Evolutionary conservation across 805 yeast genomes (phyloP).

Genomic region (Starmerella bacillaris): DNA sequence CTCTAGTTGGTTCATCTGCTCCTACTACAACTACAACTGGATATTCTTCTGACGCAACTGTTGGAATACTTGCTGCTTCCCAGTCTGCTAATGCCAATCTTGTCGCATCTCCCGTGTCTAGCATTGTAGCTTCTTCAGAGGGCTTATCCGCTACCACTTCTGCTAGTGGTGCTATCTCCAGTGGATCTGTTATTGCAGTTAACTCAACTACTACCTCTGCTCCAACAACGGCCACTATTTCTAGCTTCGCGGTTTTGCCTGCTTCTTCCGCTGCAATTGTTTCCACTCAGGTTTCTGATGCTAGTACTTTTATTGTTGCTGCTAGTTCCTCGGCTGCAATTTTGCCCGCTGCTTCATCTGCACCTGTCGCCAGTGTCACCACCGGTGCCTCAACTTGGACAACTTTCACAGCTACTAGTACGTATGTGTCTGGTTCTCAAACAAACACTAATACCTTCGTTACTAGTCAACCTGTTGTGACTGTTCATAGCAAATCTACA

Average conservation of each 20-base stretch:
- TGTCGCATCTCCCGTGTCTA: neutral
- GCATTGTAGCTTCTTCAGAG: too few relatives aligned
- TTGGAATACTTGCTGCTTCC: too few relatives aligned
- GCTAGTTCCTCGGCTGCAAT: conserved; percentile 1
- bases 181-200: conserved; percentile 2
- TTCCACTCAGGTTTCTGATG: neutral
- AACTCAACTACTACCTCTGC: neutral
- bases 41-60: too few relatives aligned
- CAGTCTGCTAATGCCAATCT: too few relatives aligned
- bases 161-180: conserved; percentile 2
- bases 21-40: too few relatives aligned
- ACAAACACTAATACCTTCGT: neutral
- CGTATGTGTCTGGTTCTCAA: neutral
- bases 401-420: neutral
- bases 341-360: neutral
- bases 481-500: neutral
- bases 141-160: conserved; percentile 1
- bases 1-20: too few relatives aligned
- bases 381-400: neutral
- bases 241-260: conserved; percentile 1
- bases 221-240: neutral
- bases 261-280: conserved; percentile 1
- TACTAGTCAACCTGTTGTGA: neutral
- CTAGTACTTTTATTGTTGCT: conserved; percentile 1
- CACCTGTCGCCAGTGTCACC: conserved; percentile 1